Evolutionary conservation across 768 basidiomycete species (phyloP), one percentile per base, ranked within the genome.

Genomic region (Trametes elegans): DNA sequence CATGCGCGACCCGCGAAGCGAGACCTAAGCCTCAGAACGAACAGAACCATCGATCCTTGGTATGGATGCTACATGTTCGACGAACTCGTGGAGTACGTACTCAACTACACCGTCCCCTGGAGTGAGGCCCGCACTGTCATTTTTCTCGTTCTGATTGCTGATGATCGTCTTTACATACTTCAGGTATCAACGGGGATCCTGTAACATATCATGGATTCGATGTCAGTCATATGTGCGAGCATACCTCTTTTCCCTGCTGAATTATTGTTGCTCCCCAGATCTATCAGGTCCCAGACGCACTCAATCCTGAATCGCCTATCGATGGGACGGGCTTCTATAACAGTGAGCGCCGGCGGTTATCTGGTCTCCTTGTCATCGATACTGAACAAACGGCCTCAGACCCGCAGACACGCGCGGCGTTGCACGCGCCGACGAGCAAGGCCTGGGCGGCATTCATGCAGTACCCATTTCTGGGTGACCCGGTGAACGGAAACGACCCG

Each of bases 101-200:
- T 81, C 48, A 89, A 88, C 64, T 88, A 75, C 62, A 84, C 87
- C 0, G 83, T 77, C 64, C 88, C 88, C 1, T 79, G 78, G 79
- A 64, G 64, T 66, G 13, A 27, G 60, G 46, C 9, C 3, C 29
- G 9, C 48, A 10, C 9, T 32, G 6, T 26, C n/a, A 2, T 35
- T 4, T 26, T 7, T 26, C 1, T 3, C 11, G 8, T 36, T 7
- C 10, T 4, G 7, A 46, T 46, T 21, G 1, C 8, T 18, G n/a
- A 26, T 18, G 0, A 28, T n/a, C 5, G 9, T 27, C 3, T 4
- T 32, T 14, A 27, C 7, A 26, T 27, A 4, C 24, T 43, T 8
- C 24, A 16, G n/a, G 4, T 27, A 16, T 14, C 7, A 14, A 26
- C 26, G 55, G 58, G 53, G 16, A 55, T n/a, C n/a, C n/a, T n/a